phyloP scores from a whole-genome alignment of 2,329 filamentous ascomycete species.

The Penicillium sp. region DNA sequence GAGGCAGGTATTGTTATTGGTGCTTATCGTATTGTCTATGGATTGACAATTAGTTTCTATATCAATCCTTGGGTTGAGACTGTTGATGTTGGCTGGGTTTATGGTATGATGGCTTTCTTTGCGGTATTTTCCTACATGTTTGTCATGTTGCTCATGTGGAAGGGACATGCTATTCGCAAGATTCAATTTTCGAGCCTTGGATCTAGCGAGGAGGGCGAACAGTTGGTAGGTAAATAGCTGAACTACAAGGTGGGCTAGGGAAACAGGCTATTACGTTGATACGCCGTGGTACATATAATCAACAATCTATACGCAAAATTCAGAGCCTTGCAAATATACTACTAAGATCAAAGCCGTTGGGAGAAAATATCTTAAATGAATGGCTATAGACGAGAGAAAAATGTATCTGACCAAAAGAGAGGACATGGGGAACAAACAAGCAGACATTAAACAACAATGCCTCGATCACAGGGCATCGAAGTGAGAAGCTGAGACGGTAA shows the following conservation, averaged over 20 bases:
- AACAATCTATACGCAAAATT: background rate
- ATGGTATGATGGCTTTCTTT: slow-evolving; percentile 45
- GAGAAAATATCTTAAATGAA: background rate
- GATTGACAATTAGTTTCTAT: slow-evolving; percentile 42
- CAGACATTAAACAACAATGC: background rate
- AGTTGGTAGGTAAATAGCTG: slow-evolving; percentile 7
- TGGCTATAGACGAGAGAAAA: background rate
- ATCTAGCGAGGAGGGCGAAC: slow-evolving; percentile 23
- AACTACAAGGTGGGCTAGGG: background rate
- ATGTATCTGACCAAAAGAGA: background rate
- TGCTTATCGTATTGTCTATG: slow-evolving; percentile 36
- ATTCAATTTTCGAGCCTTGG: slow-evolving; percentile 22
- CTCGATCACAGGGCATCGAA: background rate
- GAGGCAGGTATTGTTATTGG: slow-evolving; percentile 35
- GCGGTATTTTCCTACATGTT: slow-evolving; percentile 25
- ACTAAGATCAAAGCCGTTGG: background rate
- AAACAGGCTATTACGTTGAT: background rate
- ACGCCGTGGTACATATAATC: background rate
- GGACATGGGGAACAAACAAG: background rate
- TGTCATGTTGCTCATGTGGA: slow-evolving; percentile 28
- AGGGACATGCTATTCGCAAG: slow-evolving; percentile 22
- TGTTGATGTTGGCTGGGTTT: slow-evolving; percentile 41
- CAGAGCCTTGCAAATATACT: background rate
- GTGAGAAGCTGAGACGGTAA: background rate
- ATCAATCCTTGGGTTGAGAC: slow-evolving; percentile 39